Percentiles rank a stretch among this genome's conserved stretches.
Evolutionary conservation across 768 basidiomycete species (phyloP).

Genomic region (Hemileccinum rubropunctum): DNA sequence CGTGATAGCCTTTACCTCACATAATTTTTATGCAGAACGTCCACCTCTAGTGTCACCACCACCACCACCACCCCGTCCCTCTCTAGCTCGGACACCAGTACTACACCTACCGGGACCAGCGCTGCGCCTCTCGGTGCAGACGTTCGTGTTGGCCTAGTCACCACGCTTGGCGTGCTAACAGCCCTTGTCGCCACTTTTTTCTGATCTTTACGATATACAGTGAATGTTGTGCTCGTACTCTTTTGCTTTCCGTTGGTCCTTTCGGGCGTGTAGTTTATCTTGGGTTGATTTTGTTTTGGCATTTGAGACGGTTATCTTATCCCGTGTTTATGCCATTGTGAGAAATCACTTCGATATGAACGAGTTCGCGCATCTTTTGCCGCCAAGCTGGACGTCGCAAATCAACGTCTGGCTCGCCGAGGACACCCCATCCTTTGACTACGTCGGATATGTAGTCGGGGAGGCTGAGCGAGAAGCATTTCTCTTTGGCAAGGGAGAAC

Average conservation of each 20-base stretch:
- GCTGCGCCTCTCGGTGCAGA: conserved; percentile 31
- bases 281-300: not conserved
- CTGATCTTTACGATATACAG: conserved; percentile 11
- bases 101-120: conserved; percentile 27
- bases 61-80: conserved; percentile 29
- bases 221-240: not conserved
- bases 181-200: conserved; percentile 27
- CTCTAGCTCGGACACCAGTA: conserved; percentile 26
- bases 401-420: conserved; percentile 84
- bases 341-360: conserved; percentile 21
- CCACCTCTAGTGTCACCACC: not conserved
- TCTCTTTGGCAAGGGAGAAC: conserved; percentile 86
- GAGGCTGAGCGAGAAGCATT: conserved; percentile 84
- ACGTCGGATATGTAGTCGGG: conserved; percentile 94
- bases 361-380: conserved; percentile 67
- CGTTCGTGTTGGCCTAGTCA: conserved; percentile 32
- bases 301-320: not conserved
- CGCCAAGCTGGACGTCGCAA: conserved; percentile 88
- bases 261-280: conserved; percentile 1
- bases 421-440: conserved; percentile 95
- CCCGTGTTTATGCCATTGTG: too few species aligned
- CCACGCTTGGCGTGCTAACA: conserved; percentile 35
- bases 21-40: conserved; percentile 8
- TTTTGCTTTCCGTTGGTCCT: not conserved
- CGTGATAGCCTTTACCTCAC: not conserved